Evolutionary conservation across 169 alveolate genomes (phyloP).

Genomic region (Plasmodium vivax): DNA sequence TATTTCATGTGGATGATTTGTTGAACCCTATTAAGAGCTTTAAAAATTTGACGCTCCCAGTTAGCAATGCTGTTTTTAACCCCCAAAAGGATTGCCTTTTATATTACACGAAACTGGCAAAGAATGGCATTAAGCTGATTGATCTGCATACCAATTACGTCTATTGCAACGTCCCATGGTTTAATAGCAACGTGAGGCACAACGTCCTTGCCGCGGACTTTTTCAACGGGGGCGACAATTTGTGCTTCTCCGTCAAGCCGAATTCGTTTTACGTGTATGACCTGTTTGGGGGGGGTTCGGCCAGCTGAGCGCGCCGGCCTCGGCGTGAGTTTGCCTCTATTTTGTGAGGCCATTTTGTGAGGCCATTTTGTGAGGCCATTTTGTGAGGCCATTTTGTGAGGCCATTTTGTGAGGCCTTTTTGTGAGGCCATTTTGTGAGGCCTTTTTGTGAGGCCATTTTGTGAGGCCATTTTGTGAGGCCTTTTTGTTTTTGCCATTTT

Average conservation of each 20-base stretch:
- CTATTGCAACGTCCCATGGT: conserved; percentile 72
- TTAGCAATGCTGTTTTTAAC: conserved; percentile 25
- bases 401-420: neutral
- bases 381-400: neutral
- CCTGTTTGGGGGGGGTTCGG: neutral
- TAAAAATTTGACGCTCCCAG: conserved; percentile 43
- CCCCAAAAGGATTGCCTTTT: conserved; percentile 28
- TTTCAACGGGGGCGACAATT: conserved; percentile 65
- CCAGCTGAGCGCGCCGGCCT: neutral
- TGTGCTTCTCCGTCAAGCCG: conserved; percentile 31
- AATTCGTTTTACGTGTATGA: conserved; percentile 63
- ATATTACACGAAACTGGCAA: conserved; percentile 33
- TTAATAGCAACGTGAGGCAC: neutral
- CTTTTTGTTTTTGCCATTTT: neutral
- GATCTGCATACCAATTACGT: conserved; percentile 49
- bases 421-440: neutral
- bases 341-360: too few species aligned
- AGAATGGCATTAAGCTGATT: conserved; percentile 46
- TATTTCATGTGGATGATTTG: conserved; percentile 49
- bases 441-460: neutral
- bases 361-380: too few species aligned
- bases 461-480: neutral
- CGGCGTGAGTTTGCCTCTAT: neutral
- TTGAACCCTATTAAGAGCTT: conserved; percentile 42
- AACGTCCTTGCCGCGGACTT: conserved; percentile 48